A percentile compares a stretch with the other conserved stretches of the same genome.
phyloP scores from a whole-genome alignment of 129 eudicot genomes.

The Chrysanthemum seticuspe region DNA sequence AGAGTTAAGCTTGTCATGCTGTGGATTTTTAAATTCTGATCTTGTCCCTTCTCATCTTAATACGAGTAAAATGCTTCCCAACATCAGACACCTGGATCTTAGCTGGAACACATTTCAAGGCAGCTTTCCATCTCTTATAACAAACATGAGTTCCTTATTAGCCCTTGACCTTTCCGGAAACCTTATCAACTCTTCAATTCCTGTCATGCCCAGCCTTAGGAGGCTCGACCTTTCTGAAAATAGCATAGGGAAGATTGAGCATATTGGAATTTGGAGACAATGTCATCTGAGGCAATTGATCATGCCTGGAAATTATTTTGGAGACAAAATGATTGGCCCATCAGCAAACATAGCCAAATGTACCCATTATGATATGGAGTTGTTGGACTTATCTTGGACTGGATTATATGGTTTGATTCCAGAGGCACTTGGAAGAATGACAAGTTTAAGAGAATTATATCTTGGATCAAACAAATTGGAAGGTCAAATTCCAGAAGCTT shows the following conservation, averaged over 20 bases:
- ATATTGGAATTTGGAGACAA: conserved; percentile 14
- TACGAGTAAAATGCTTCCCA: background rate
- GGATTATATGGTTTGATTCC: background rate
- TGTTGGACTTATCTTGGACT: background rate
- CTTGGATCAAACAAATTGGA: background rate
- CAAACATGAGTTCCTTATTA: conserved; percentile 5
- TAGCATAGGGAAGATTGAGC: background rate
- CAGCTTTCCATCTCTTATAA: background rate
- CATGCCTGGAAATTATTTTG: background rate
- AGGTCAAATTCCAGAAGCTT: conserved; percentile 7
- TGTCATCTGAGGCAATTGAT: background rate
- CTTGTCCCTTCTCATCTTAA: background rate
- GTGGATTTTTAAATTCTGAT: background rate
- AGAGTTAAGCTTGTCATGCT: background rate
- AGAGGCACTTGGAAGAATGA: conserved; percentile 6
- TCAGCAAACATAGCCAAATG: background rate
- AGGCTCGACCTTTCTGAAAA: conserved; percentile 4
- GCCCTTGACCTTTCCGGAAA: conserved; percentile 8
- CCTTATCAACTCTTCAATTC: background rate
- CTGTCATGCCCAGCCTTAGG: background rate
- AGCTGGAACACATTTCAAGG: background rate
- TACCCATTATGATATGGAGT: background rate
- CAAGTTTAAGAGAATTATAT: background rate
- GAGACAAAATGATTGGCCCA: background rate
- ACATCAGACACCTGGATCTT: background rate